Evolutionary conservation across 2,329 filamentous ascomycete species (phyloP), one percentile per base, ranked within the genome.

Genomic region (Elsinoe batatas): DNA sequence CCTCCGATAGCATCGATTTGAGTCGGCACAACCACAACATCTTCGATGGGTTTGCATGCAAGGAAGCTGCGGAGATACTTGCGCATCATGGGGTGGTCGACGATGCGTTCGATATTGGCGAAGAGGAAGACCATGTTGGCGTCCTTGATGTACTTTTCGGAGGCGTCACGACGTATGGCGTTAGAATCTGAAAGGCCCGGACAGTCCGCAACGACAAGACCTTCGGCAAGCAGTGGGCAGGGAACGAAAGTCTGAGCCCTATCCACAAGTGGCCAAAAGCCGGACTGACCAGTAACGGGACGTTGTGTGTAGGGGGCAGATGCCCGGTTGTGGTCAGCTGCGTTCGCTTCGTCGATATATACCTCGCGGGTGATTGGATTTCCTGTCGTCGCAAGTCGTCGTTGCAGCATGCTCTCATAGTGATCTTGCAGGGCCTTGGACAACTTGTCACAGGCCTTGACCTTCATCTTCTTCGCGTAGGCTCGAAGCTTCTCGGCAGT

Each of bases 181-280:
- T 56, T 58, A 5, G 33, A 54, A 40, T 59, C 58, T 1, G 22
- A 15, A 7, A 53, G 13, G 30, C 58, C 58, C 10, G 58, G 56
- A 20, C 44, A 40, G 22, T 59, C 58, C 0, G 42, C 40, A 5
- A 59, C 22, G 3, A 49, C 32, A 6, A 59, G 20, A 33, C 54
- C 49, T 35, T 40, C n/a, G 1, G 37, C 26, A 3, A 59, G 53
- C 3, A 58, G 5, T 8, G 47, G 40, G 3, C 53, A 56, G 18
- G 33, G 4, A 12, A 58, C 1, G 11, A 36, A 36, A 1, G 30
- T 50, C 11, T 15, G 36, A 3, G 53, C 47, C 7, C 5, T 51
- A 2, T 53, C 37, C 17, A 57, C 43, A 3, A 53, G 30, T 1
- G 46, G 55, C 47, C 55, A 57, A 1, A 13, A 18, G 13, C 37